Percentiles rank a stretch among this genome's conserved stretches.
Conservation (phyloP, 2,329 filamentous ascomycete species). For the Verticillium nonalfalfae region DNA sequence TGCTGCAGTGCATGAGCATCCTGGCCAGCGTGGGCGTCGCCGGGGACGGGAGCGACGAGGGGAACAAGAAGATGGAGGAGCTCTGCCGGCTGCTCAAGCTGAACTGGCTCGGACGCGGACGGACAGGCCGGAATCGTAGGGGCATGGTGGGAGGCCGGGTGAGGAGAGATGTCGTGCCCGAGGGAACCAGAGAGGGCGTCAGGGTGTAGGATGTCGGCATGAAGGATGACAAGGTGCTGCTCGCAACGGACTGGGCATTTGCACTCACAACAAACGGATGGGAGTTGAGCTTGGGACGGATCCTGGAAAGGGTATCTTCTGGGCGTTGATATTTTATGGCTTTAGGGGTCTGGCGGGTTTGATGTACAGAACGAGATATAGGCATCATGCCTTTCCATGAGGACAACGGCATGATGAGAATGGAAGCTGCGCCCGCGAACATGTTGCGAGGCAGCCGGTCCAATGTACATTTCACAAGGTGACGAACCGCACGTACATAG, state of each 20-base stretch:
- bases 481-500: no score
- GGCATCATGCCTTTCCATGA: not conserved
- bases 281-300: not conserved
- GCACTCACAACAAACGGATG: not conserved
- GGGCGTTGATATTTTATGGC: not conserved
- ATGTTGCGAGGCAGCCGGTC: no score
- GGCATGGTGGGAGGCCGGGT: conserved; percentile 75
- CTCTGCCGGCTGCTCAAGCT: conserved; percentile 85
- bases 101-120: conserved; percentile 89
- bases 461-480: no score
- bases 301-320: not conserved
- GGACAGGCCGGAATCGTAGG: conserved; percentile 81
- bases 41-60: conserved; percentile 56
- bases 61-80: conserved; percentile 73
- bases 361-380: not conserved
- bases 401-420: no score
- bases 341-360: not conserved
- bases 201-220: conserved; percentile 24
- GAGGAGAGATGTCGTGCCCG: conserved; percentile 29
- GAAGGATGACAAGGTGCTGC: not conserved
- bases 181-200: conserved; percentile 18
- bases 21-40: conserved; percentile 58
- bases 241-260: not conserved
- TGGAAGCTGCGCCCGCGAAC: no score
- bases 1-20: conserved; percentile 95